A percentile compares a stretch with the other conserved stretches of the same genome.
Conservation (phyloP, 1,284 basidiomycete species). For the Agroathelia rolfsii region DNA sequence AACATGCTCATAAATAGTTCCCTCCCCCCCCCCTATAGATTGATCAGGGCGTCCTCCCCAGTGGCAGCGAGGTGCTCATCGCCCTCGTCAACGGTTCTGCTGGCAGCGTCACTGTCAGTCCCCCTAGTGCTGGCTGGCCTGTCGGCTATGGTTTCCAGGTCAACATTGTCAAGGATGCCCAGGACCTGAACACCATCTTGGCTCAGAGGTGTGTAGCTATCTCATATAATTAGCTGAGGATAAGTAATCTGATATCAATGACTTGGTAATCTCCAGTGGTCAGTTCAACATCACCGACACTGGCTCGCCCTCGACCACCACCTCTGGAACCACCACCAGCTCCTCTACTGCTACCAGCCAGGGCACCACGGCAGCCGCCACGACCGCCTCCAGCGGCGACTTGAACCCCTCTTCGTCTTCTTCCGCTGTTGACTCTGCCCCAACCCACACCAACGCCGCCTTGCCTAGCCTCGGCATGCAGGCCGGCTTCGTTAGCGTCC, state of each 20-base stretch:
- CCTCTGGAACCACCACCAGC: constrained; percentile 10
- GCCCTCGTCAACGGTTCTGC: constrained; percentile 37
- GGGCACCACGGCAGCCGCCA: constrained; percentile 10
- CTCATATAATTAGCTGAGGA: constrained; percentile 25
- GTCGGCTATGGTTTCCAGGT: constrained; percentile 48
- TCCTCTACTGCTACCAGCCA: constrained; percentile 15
- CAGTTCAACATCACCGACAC: constrained; percentile 41
- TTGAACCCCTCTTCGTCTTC: constrained; percentile 19
- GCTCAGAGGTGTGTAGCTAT: too few relatives aligned
- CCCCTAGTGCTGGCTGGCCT: constrained; percentile 53
- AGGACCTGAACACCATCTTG: constrained; percentile 37
- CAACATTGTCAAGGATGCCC: constrained; percentile 49
- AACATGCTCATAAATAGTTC: neutral
- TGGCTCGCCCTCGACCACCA: constrained; percentile 16
- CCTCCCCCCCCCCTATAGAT: constrained; percentile 10
- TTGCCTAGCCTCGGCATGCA: constrained; percentile 14
- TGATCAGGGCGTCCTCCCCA: constrained; percentile 21
- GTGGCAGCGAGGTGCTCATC: constrained; percentile 32
- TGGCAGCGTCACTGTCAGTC: constrained; percentile 26
- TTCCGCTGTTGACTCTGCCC: constrained; percentile 16
- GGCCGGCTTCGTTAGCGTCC: constrained; percentile 18
- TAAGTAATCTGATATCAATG: neutral
- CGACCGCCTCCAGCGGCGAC: constrained; percentile 17
- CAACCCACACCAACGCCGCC: constrained; percentile 21
- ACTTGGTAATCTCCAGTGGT: too few relatives aligned